These are phyloP conservation scores for Neonectria coccinea DNA, from an alignment of 2,329 filamentous ascomycete genomes.

Conservation along the genomic window DNA sequence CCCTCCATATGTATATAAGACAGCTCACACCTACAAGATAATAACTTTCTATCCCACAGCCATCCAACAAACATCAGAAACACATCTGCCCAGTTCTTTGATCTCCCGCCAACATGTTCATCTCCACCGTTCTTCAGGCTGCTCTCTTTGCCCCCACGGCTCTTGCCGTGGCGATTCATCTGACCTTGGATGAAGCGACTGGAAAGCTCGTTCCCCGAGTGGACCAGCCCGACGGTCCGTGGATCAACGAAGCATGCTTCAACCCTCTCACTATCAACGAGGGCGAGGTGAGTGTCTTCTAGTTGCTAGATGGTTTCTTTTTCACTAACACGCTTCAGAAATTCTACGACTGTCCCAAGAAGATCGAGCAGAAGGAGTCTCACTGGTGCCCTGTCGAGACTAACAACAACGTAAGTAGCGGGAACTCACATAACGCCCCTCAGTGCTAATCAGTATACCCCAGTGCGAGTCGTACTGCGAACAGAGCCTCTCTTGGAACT, in stretches of 20 bases:
- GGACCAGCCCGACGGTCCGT: constrained; percentile 9
- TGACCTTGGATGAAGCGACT: not conserved
- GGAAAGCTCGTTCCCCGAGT: constrained; percentile 3
- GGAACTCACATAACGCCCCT: not conserved
- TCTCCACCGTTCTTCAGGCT: not conserved
- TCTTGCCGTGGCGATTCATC: not conserved
- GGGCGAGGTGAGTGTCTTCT: not conserved
- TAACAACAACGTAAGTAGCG: not conserved
- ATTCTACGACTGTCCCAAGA: constrained; percentile 10
- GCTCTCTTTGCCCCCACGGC: not conserved
- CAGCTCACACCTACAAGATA: not conserved
- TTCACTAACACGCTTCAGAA: not conserved
- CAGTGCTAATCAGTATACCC: not conserved
- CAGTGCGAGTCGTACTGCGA: constrained; percentile 11
- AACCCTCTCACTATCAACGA: constrained; percentile 6
- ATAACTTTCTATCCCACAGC: not conserved
- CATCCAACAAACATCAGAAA: not conserved
- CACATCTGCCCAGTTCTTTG: not conserved
- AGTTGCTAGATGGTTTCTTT: not conserved
- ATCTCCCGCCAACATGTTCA: not conserved
- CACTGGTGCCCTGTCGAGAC: not conserved
- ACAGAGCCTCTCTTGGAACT: not conserved
- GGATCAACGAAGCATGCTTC: constrained; percentile 11
- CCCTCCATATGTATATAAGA: not conserved
- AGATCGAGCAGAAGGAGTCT: constrained; percentile 1